Evolutionary conservation across 768 basidiomycete species (phyloP), one percentile per base, ranked within the genome.

Genomic region (Rhizopogon vesiculosus): DNA sequence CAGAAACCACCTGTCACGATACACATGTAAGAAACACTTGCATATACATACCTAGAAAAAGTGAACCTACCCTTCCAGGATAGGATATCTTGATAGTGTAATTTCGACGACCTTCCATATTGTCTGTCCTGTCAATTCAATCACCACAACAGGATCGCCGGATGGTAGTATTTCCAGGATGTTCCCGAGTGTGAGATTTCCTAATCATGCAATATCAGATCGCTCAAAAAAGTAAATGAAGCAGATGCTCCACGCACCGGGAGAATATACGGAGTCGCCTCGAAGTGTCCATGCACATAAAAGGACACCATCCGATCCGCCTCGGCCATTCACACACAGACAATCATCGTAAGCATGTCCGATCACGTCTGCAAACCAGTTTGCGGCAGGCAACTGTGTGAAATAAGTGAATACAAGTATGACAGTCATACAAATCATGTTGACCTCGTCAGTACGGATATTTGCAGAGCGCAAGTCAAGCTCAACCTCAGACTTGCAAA

Each of bases 141-240:
- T 62, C 3, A 93, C 91, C 5, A 97, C 80, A 15, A 87, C 74
- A 2, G 93, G 87, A 62, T 96, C 93, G 54, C 89, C 87, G 57
- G 93, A 96, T 0, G 93, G 93, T 29, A 96, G 70, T 18, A 95
- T 93, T 65, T 94, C 93, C 40, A 94, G 64, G 53, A 95, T 87
- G 66, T 97, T 87, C 0, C 93, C 93, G 1, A 97, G 75, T 5
- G 86, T 93, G 51, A 97, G 74, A 31, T 78, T 67, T 0, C 93
- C 31, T 89, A 87, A 45, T 31, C 10, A 46, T 2, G 16, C 1
- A 28, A 49, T 41, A 22, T 62, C n/a, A 57, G 58, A 31, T 31
- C 31, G 5, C 1, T 10, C 9, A 43, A 42, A 18, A n/a, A 12
- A 42, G 2, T n/a, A 19, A 22, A 38, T 42, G 13, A 22, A 29